Conservation (phyloP, 2,329 filamentous ascomycete genomes). For the Xylariaceae sp. region DNA sequence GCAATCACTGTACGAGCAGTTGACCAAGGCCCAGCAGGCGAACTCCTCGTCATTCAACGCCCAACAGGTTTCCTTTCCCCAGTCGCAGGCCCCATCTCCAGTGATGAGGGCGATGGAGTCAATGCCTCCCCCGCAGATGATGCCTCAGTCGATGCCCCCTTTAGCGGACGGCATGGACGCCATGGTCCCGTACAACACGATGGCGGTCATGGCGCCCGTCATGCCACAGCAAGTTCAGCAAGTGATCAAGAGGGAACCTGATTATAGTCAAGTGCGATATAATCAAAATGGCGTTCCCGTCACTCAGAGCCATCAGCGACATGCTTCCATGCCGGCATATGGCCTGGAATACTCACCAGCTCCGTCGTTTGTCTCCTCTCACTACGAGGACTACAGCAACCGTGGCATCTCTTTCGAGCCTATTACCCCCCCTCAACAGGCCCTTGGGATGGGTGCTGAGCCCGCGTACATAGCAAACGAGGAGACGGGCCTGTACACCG, state of each 20-base stretch:
- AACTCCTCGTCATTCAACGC: conserved; percentile 95
- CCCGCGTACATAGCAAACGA: conserved; percentile 97
- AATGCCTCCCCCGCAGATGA: conserved; percentile 88
- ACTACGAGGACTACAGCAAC: conserved; percentile 96
- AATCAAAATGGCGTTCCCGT: conserved; percentile 87
- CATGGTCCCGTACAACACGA: conserved; percentile 62
- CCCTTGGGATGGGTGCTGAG: conserved; percentile 71
- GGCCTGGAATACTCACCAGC: conserved; percentile 93
- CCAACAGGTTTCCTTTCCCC: conserved; percentile 59
- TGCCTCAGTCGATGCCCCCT: conserved; percentile 51
- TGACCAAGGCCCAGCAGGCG: conserved; percentile 98
- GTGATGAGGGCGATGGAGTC: conserved; percentile 85
- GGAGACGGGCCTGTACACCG: conserved; percentile 91
- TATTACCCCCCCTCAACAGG: conserved; percentile 89
- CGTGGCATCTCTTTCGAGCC: conserved; percentile 95
- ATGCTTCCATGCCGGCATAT: conserved; percentile 97
- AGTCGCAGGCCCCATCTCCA: conserved; percentile 78
- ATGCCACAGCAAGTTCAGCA: conserved; percentile 56
- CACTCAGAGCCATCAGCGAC: conserved; percentile 76
- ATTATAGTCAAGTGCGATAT: conserved; percentile 76
- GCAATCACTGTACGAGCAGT: conserved; percentile 96
- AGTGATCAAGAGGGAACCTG: conserved; percentile 80
- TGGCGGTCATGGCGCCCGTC: conserved; percentile 60
- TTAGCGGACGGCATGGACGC: conserved; percentile 60
- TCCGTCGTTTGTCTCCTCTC: conserved; percentile 96